A percentile compares a stretch with the other conserved stretches of the same genome.
Evolutionary conservation across 2,329 filamentous ascomycete species (phyloP).

Genomic region (Phialemonium atrogriseum): DNA sequence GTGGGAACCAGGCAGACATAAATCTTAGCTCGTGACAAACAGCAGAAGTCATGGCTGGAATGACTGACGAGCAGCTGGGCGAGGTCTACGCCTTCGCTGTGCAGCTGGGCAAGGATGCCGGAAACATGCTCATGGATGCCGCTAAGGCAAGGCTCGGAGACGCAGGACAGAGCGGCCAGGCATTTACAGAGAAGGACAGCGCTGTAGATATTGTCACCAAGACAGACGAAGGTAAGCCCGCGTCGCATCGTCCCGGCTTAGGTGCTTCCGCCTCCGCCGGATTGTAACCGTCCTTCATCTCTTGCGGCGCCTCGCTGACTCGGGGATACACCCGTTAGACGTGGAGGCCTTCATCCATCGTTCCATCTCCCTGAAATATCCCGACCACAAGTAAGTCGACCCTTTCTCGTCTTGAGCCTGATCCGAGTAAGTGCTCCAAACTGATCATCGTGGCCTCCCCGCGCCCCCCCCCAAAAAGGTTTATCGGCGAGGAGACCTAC

Average conservation of each 20-base stretch:
- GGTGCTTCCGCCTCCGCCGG: constrained; percentile 4
- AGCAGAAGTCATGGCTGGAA: constrained; percentile 2
- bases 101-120: constrained; percentile 61
- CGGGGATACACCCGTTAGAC: constrained; percentile 33
- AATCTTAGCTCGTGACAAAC: too few species aligned
- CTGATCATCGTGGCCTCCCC: too few species aligned
- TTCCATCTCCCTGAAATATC: constrained; percentile 51
- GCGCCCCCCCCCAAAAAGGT: constrained; percentile 33
- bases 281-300: neutral
- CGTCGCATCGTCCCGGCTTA: neutral
- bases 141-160: constrained; percentile 46
- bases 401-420: neutral
- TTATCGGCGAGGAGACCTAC: constrained; percentile 72
- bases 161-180: constrained; percentile 21
- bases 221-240: constrained; percentile 56
- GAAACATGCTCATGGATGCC: constrained; percentile 56
- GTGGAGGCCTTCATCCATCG: constrained; percentile 62
- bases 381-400: constrained; percentile 51
- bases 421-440: too few species aligned
- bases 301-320: neutral
- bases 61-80: constrained; percentile 42
- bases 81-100: constrained; percentile 65
- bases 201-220: constrained; percentile 72
- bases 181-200: constrained; percentile 60
- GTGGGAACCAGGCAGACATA: too few species aligned